A percentile compares a stretch with the other conserved stretches of the same genome.
phyloP scores from a whole-genome alignment of 2,329 filamentous ascomycete species.

The Fusarium agapanthi region DNA sequence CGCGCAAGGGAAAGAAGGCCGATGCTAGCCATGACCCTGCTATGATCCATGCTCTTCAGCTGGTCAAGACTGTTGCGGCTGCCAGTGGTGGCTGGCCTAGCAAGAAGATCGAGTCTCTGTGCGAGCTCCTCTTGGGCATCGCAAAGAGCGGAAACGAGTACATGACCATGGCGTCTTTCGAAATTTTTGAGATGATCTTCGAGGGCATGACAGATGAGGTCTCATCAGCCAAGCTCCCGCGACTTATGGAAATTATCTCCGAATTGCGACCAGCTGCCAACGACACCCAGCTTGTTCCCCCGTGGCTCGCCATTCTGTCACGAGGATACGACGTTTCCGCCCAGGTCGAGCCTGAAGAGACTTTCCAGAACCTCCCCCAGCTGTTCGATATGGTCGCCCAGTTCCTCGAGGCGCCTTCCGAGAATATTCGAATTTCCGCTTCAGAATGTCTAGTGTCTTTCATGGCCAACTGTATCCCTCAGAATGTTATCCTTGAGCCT shows the following conservation, averaged over 20 bases:
- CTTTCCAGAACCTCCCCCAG: conserved; percentile 87
- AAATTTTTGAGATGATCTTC: conserved; percentile 98
- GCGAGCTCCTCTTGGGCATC: conserved; percentile 87
- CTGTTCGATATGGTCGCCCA: conserved; percentile 81
- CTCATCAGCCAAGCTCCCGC: conserved; percentile 87
- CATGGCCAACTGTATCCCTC: conserved; percentile 87
- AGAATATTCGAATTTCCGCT: conserved; percentile 93
- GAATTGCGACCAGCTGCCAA: conserved; percentile 91
- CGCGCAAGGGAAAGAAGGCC: conserved; percentile 72
- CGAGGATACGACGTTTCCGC: conserved; percentile 93
- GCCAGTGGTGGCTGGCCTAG: conserved; percentile 95
- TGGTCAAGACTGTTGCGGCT: conserved; percentile 88
- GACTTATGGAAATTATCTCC: conserved; percentile 88
- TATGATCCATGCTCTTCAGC: conserved; percentile 89
- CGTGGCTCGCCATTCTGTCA: conserved; percentile 96
- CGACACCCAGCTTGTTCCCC: conserved; percentile 92
- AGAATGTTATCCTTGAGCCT: conserved; percentile 83
- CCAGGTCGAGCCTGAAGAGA: conserved; percentile 87
- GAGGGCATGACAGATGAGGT: conserved; percentile 88
- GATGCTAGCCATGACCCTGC: conserved; percentile 76
- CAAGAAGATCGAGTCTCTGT: conserved; percentile 91
- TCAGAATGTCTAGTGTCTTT: conserved; percentile 96
- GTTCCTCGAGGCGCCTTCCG: conserved; percentile 86
- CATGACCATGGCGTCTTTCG: conserved; percentile 94
- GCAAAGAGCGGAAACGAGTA: conserved; percentile 93